phyloP scores from a whole-genome alignment of 371 early-diverging fungal genomes.

The Mucor sp. region DNA sequence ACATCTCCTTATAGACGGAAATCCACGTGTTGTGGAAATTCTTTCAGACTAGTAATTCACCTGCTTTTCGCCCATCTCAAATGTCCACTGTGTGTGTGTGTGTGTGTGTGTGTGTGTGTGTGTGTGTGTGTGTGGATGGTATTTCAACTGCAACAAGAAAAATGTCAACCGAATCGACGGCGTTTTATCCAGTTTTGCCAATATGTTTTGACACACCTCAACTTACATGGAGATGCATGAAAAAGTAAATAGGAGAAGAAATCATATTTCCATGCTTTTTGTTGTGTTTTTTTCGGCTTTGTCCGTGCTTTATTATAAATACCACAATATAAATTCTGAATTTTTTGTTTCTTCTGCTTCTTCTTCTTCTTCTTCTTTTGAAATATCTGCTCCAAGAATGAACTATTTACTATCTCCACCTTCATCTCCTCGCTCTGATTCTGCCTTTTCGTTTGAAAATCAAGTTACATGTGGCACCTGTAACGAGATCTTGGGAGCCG shows the following conservation, averaged over 20 bases:
- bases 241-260: not conserved
- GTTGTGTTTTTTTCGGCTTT: slow-evolving; percentile 5
- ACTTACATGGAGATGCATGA: slow-evolving; percentile 11
- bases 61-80: too few species aligned
- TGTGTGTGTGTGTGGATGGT: not conserved
- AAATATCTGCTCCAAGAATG: slow-evolving; percentile 19
- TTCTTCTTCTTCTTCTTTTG: not conserved
- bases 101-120: too few species aligned
- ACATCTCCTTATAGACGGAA: not conserved
- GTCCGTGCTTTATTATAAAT: slow-evolving; percentile 22
- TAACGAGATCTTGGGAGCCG: slow-evolving; percentile 37
- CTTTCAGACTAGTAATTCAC: not conserved
- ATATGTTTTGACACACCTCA: slow-evolving; percentile 13
- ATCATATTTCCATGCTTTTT: not conserved
- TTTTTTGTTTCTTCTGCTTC: slow-evolving; percentile 2
- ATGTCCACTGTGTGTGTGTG: too few species aligned
- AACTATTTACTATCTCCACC: slow-evolving; percentile 40
- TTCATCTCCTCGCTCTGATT: slow-evolving; percentile 26
- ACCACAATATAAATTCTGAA: not conserved
- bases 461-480: slow-evolving; percentile 44
- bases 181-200: slow-evolving; percentile 11
- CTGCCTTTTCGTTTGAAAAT: slow-evolving; percentile 17
- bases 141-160: not conserved
- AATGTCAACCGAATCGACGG: slow-evolving; percentile 21
- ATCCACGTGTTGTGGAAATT: slow-evolving; percentile 12